Percentiles rank a stretch among this genome's conserved stretches.
phyloP scores from a whole-genome alignment of 352 stramenopile genomes.

The Pythium biforme region DNA sequence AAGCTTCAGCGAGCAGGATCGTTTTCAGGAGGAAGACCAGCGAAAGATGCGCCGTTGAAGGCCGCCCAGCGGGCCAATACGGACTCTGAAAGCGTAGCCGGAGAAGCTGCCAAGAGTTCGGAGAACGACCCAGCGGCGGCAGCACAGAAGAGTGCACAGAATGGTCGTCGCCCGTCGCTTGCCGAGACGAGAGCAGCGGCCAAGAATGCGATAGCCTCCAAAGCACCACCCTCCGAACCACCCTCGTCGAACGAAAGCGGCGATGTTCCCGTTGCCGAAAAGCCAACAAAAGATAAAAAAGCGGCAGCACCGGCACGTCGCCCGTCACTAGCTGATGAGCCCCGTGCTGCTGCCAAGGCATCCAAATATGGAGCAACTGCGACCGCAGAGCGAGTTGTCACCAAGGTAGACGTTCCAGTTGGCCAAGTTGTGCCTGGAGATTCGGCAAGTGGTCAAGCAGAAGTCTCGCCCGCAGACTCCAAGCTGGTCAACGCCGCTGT shows the following conservation, averaged over 20 bases:
- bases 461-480: not conserved
- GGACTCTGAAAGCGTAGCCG: conserved; percentile 14
- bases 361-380: not conserved
- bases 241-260: not conserved
- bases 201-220: conserved; percentile 6
- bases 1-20: conserved; percentile 18
- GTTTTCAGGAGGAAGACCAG: conserved; percentile 9
- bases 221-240: not conserved
- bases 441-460: not conserved
- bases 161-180: conserved; percentile 16
- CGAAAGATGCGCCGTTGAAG: not conserved
- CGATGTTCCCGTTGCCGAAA: not conserved
- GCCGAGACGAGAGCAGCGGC: conserved; percentile 19
- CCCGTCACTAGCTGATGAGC: conserved; percentile 14
- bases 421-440: not conserved
- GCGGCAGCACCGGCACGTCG: not conserved
- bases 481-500: not conserved
- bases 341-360: conserved; percentile 7
- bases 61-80: not conserved
- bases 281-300: conserved; percentile 1
- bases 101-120: conserved; percentile 4
- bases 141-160: not conserved
- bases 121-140: not conserved
- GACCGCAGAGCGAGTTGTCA: not conserved
- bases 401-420: not conserved